These are phyloP conservation scores for Cladophialophora chaetospira DNA, from an alignment of 2,329 filamentous ascomycete genomes.

Conservation along the genomic window DNA sequence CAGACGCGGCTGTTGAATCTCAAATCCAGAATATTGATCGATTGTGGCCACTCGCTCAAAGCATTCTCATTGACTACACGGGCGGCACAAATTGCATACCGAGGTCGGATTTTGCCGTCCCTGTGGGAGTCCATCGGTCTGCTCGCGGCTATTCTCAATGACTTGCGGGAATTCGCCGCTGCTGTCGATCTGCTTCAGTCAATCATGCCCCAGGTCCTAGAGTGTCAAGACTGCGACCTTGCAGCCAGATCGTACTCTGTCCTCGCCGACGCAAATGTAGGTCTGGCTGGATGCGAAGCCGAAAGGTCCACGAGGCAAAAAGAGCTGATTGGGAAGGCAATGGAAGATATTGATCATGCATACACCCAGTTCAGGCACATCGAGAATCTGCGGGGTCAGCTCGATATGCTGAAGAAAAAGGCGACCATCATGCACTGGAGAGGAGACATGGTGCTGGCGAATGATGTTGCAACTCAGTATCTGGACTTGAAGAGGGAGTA, in stretches of 20 bases:
- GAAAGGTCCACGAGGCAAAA: constrained; percentile 46
- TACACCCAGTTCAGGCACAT: constrained; percentile 66
- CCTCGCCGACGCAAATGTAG: constrained; percentile 77
- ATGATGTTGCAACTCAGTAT: constrained; percentile 66
- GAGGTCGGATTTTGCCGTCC: constrained; percentile 66
- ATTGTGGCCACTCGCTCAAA: constrained; percentile 68
- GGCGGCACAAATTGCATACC: constrained; percentile 72
- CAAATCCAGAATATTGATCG: constrained; percentile 71
- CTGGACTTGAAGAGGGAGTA: constrained; percentile 57
- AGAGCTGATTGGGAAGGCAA: constrained; percentile 61
- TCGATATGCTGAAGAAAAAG: constrained; percentile 81
- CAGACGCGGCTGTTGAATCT: constrained; percentile 71
- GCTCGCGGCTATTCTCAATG: constrained; percentile 68
- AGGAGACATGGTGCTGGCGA: constrained; percentile 65
- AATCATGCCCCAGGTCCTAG: constrained; percentile 74
- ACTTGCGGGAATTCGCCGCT: constrained; percentile 69
- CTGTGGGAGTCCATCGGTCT: constrained; percentile 73
- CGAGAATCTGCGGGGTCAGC: constrained; percentile 69
- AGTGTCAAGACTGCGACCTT: constrained; percentile 65
- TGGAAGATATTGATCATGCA: constrained; percentile 64
- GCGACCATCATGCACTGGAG: constrained; percentile 71
- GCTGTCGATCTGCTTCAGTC: constrained; percentile 66
- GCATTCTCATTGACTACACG: constrained; percentile 76
- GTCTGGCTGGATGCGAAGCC: constrained; percentile 63
- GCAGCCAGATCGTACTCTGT: constrained; percentile 68